A percentile compares a stretch with the other conserved stretches of the same genome.
Evolutionary conservation across 2,329 filamentous ascomycete genomes (phyloP).

Genomic region (Dactylellina cionopaga): DNA sequence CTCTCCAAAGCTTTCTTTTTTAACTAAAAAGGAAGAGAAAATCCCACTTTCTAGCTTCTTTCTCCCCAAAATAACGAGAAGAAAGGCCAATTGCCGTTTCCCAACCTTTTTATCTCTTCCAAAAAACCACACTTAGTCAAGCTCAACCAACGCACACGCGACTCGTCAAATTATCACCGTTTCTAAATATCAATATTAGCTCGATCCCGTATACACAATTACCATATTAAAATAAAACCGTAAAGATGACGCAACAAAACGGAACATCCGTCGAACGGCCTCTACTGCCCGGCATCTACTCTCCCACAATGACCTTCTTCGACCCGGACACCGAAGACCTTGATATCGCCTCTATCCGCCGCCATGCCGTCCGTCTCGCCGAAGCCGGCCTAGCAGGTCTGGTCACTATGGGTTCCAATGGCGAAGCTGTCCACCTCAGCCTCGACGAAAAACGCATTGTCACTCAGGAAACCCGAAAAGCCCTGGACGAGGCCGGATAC

Average conservation of each 20-base stretch:
- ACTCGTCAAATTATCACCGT: too few species aligned
- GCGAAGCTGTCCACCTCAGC: slow-evolving; percentile 81
- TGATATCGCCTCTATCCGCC: slow-evolving; percentile 70
- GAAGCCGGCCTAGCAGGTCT: slow-evolving; percentile 76
- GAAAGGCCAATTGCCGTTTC: background rate
- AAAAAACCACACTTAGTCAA: slow-evolving; percentile 28
- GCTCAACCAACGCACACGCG: slow-evolving; percentile 29
- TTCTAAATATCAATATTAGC: background rate
- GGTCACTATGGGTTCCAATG: slow-evolving; percentile 82
- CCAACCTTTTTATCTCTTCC: background rate
- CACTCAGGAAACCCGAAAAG: slow-evolving; percentile 74
- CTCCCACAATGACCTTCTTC: slow-evolving; percentile 80
- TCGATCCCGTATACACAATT: too few species aligned
- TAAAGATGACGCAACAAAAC: slow-evolving; percentile 47
- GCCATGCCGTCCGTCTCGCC: slow-evolving; percentile 75
- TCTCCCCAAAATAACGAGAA: slow-evolving; percentile 1
- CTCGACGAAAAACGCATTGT: slow-evolving; percentile 75
- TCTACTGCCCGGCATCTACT: slow-evolving; percentile 69
- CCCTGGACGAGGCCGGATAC: slow-evolving; percentile 74
- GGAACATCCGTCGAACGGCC: slow-evolving; percentile 50
- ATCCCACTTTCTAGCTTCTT: slow-evolving; percentile 4
- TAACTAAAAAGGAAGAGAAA: slow-evolving; percentile 31
- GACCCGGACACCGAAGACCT: slow-evolving; percentile 72
- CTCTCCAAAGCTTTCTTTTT: slow-evolving; percentile 3
- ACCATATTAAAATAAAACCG: background rate